Conservation (phyloP, 2,329 filamentous ascomycete species). For the Coccinonectria pachysandricola region DNA sequence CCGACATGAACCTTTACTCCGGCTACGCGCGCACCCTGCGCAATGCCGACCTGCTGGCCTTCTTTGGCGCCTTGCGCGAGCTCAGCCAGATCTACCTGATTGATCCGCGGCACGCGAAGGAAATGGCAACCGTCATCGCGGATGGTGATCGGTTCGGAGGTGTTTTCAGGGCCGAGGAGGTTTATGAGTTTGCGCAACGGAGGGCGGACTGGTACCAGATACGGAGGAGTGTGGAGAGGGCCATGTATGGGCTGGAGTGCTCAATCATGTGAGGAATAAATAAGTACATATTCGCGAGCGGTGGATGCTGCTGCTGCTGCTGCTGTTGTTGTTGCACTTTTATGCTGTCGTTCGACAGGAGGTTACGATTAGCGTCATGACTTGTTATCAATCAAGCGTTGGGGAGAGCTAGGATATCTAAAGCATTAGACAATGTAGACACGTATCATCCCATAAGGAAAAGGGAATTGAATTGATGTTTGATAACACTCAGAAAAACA, state of each 20-base stretch:
- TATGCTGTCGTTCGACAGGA: too few species aligned
- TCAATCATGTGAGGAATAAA: constrained; percentile 67
- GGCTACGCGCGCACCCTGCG: constrained; percentile 70
- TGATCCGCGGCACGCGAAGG: constrained; percentile 72
- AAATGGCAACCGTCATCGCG: constrained; percentile 90
- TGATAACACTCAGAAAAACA: too few species aligned
- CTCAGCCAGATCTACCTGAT: constrained; percentile 94
- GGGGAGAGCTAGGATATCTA: too few species aligned
- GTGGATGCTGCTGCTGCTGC: too few species aligned
- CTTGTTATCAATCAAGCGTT: too few species aligned
- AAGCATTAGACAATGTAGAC: too few species aligned
- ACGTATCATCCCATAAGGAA: too few species aligned
- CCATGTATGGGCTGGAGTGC: constrained; percentile 95
- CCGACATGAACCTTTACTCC: constrained; percentile 92
- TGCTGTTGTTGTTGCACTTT: too few species aligned
- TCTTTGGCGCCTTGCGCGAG: constrained; percentile 86
- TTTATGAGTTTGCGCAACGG: constrained; percentile 92
- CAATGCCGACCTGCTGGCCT: constrained; percentile 75
- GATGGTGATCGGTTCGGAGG: constrained; percentile 84
- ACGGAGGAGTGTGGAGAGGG: constrained; percentile 78
- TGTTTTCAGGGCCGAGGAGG: constrained; percentile 90
- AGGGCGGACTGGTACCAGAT: constrained; percentile 93
- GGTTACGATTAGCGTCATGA: too few species aligned
- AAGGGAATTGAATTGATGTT: too few species aligned
- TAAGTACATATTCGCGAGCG: too few species aligned